Conservation (phyloP, 2,329 filamentous ascomycete genomes). For the Trichoderma endophyticum region DNA sequence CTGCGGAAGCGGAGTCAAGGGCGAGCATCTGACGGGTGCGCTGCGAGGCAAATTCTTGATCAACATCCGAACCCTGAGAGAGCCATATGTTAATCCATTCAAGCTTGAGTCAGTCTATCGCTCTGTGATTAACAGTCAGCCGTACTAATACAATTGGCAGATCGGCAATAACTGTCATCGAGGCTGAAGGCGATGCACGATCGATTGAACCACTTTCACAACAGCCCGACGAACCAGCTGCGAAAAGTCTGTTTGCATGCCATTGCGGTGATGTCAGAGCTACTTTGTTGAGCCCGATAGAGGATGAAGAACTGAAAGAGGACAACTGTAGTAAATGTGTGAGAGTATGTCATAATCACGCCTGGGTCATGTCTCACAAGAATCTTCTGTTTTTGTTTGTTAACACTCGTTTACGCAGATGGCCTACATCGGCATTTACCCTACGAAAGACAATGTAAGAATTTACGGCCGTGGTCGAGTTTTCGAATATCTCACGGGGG, state of each 20-base stretch:
- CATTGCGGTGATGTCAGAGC: constrained; percentile 28
- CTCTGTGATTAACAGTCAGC: not conserved
- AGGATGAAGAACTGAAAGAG: constrained; percentile 41
- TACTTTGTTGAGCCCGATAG: constrained; percentile 29
- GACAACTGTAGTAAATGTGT: constrained; percentile 36
- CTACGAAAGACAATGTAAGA: constrained; percentile 27
- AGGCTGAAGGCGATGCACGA: not conserved
- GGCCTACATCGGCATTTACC: constrained; percentile 30
- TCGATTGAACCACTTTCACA: too few relatives aligned
- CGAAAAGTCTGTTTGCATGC: constrained; percentile 26
- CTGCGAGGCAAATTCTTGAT: constrained; percentile 24
- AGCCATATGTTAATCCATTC: constrained; percentile 25
- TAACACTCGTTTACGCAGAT: constrained; percentile 20
- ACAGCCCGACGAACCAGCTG: not conserved
- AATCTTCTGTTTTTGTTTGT: not conserved
- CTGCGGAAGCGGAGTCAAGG: constrained; percentile 29
- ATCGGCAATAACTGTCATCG: not conserved
- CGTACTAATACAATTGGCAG: not conserved
- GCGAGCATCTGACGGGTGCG: constrained; percentile 25
- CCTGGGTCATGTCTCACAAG: too few relatives aligned
- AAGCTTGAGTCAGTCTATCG: constrained; percentile 21
- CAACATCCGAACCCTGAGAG: constrained; percentile 27
- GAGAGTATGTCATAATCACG: constrained; percentile 23
- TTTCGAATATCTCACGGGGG: constrained; percentile 26
- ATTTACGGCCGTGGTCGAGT: constrained; percentile 28